Evolutionary conservation across 1,139 yeast species (phyloP), one percentile per base, ranked within the genome.

Genomic region (Zygoascus sp.): DNA sequence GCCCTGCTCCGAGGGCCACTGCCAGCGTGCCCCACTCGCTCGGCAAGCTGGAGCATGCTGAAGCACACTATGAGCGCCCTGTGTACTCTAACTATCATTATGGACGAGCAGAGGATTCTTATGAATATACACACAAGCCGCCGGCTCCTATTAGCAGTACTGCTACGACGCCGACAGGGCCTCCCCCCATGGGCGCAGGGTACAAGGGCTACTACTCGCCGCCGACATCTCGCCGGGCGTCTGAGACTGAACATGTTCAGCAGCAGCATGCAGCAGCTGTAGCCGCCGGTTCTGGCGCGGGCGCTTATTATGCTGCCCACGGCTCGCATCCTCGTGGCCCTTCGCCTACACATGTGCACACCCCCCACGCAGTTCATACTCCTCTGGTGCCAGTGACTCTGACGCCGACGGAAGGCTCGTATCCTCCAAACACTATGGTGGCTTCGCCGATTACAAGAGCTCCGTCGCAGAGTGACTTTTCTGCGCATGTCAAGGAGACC

Each of bases 211-310:
- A 50, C 27, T 50, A 37, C 39, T 51, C 54, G 2, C 54, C 54
- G 6, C 54, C 54, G 5, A 28, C 35, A 17, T 50, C 54, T 30
- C 42, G 54, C 23, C 38, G 54, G 23, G 38, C 52, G 0, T 51
- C 54, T 21, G 53, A 47, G 21, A 39, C 40, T n/a, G 39, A 39
- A 13, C 35, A 19, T 21, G 32, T 32, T 15, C 36, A 25, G 32
- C 17, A 20, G 15, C 40, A 17, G 22, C 27, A 23, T 23, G n/a
- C n/a, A n/a, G n/a, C n/a, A n/a, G n/a, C n/a, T n/a, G n/a, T n/a
- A n/a, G n/a, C n/a, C n/a, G n/a, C n/a, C n/a, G n/a, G n/a, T n/a
- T n/a, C n/a, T n/a, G n/a, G n/a, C n/a, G n/a, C n/a, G n/a, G n/a
- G n/a, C n/a, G n/a, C 27, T 23, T 23, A 23, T 23, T 10, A 23